Base-by-base conservation (phyloP, 2,329 filamentous ascomycete genomes). In the Fusarium sp. region DNA sequence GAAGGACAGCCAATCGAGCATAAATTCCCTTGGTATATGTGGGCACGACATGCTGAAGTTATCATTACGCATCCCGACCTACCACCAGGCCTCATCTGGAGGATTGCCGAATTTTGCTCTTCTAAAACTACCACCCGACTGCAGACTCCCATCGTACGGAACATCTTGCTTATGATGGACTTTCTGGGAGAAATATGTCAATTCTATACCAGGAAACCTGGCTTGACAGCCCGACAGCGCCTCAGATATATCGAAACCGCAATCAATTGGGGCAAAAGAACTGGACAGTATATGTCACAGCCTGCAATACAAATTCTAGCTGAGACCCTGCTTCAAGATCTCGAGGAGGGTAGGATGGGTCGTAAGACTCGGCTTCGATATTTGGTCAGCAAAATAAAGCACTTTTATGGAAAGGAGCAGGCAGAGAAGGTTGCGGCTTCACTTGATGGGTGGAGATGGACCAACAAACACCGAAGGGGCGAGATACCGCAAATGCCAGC, bases 51-150 rank as follows among this genome's bases (percentile, higher is more conserved):
- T 57, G 45, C 77, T 7, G 72, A 81, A 41, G 50, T 59, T 30
- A 79, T 83, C 64, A 76, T 82, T 64, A 75, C 75, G 40, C 80
- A 83, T 55, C 62, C 75, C 6, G 52, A 72, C 9, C 38, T 81
- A 15, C 59, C 67, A 10, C 37, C 70, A 13, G 23, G 35, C 18
- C 54, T 70, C 11, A 69, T 80, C 13, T 81, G 79, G 79, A 63
- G 72, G 32, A 58, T 79, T 23, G 64, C 81, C 23, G 66, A 75
- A 35, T 64, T 78, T 20, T 48, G 66, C 23, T 67, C 69, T 23
- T 27, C 41, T 38, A 55, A 40, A 18, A 44, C 56, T 13, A 17
- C 44, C 17, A 26, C 53, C 14, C 44, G 15, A 23, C 33, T 70
- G 54, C 58, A 23, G 6, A 41, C 32, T 12, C 32, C 65, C 5